phyloP scores from a whole-genome alignment of 495 filamentous ascomycete genomes.

The Parathielavia appendiculata region DNA sequence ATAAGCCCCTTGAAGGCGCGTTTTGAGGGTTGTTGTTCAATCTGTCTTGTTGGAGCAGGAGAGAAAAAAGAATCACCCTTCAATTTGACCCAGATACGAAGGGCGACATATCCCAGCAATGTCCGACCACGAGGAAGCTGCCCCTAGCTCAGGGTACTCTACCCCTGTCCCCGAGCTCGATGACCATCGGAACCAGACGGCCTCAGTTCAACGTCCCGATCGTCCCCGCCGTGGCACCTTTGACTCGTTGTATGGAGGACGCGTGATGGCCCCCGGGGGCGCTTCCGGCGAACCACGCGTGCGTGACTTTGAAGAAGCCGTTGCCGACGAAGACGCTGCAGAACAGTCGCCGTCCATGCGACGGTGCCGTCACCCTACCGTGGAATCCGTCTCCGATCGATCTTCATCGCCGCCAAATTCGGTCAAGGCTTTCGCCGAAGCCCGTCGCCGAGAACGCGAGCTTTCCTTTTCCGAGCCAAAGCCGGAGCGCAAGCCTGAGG shows the following conservation, averaged over 20 bases:
- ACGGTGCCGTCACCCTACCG: constrained; percentile 45
- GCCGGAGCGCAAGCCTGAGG: constrained; percentile 39
- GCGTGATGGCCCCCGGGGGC: constrained; percentile 36
- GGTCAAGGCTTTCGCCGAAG: constrained; percentile 92
- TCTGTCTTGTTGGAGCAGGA: constrained; percentile 11
- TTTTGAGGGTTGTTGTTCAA: constrained; percentile 25
- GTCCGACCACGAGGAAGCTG: constrained; percentile 52
- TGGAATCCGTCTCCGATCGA: constrained; percentile 44
- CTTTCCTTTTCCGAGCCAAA: constrained; percentile 46
- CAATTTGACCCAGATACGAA: neutral
- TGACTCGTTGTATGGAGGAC: constrained; percentile 48
- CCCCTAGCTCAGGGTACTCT: constrained; percentile 51
- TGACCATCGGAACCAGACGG: constrained; percentile 79
- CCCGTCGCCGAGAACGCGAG: constrained; percentile 53
- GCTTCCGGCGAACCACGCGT: constrained; percentile 30
- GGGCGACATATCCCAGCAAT: constrained; percentile 36
- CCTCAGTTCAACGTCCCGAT: constrained; percentile 55
- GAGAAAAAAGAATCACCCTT: constrained; percentile 1
- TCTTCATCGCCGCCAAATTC: constrained; percentile 90
- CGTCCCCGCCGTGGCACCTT: constrained; percentile 52
- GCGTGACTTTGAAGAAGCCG: constrained; percentile 65
- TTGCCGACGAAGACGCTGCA: constrained; percentile 72
- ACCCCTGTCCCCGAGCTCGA: constrained; percentile 86
- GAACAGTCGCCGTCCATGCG: constrained; percentile 34
- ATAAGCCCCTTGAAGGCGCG: constrained; percentile 25